Evolutionary conservation across 768 basidiomycete species (phyloP), one percentile per base, ranked within the genome.

Genomic region (Peribolospora baueri): DNA sequence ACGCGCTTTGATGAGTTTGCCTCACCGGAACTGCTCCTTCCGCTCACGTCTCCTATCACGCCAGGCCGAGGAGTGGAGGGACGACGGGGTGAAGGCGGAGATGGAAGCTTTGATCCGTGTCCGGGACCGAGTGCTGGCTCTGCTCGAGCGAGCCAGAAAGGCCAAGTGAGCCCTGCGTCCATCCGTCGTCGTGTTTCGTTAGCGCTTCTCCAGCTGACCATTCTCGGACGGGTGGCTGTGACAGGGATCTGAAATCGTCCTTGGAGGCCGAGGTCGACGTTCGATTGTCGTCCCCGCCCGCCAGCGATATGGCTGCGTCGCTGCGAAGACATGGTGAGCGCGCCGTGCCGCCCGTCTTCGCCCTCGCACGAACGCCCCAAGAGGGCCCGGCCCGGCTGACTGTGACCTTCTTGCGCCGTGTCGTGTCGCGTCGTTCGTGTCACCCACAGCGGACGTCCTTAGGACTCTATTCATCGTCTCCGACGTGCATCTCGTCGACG

Each of bases 391-490:
- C 25, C 42, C 14, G 14, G 41, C 53, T 56, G 51, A 42, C 41
- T 36, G n/a, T 38, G 36, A 40, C 40, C 43, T 9, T 47, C 51
- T 25, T 25, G 25, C 25, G 25, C 1, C 25, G 25, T 25, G 25
- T 25, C 25, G 25, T 25, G 25, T 25, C 25, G 25, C 25, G 25
- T 25, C 25, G 25, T 25, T 25, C 41, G 11, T 46, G n/a, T 48
- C 52, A 10, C 46, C 36, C 14, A n/a, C 61, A 84, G 85, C 75
- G 63, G 62, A 67, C 13, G 73, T 77, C 56, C 67, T 90, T 37
- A 78, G 77, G 62, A 79, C 76, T 0, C 70, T 91, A 5, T 86
- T 85, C 67, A 82, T 84, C 53, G 81, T 84, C 2, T 88, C 86
- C 1, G 73, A 82, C 54, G 81, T 75, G 10, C 68, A 67, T 5